phyloP scores from a whole-genome alignment of 129 eudicot genomes.

The Centella asiatica region DNA sequence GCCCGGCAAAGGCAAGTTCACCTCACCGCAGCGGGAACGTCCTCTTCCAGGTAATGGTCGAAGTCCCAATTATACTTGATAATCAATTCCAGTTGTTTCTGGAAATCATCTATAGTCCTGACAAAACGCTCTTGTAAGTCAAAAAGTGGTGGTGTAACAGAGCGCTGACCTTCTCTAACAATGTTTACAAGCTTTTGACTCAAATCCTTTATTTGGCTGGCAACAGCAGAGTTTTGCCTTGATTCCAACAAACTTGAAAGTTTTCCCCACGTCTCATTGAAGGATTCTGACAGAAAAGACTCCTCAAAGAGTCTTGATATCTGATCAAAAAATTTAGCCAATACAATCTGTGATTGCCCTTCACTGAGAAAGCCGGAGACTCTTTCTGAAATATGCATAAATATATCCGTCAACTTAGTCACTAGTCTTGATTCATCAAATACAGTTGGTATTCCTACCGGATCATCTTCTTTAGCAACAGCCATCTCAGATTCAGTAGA shows the following conservation, averaged over 20 bases:
- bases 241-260: constrained; percentile 54
- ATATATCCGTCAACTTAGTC: constrained; percentile 52
- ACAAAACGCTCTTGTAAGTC: constrained; percentile 70
- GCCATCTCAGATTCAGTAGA: constrained; percentile 20
- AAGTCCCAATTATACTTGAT: constrained; percentile 94
- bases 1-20: constrained; percentile 46
- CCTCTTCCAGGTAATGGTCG: constrained; percentile 91
- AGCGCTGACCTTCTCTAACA: constrained; percentile 75
- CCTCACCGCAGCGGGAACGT: constrained; percentile 99
- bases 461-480: constrained; percentile 30
- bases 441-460: constrained; percentile 33
- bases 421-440: constrained; percentile 73
- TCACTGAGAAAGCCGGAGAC: constrained; percentile 92
- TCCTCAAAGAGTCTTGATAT: constrained; percentile 52
- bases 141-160: constrained; percentile 71
- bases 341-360: constrained; percentile 58
- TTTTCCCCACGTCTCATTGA: constrained; percentile 54
- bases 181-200: constrained; percentile 66
- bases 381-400: constrained; percentile 55
- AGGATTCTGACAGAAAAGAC: constrained; percentile 56
- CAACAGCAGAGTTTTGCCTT: constrained; percentile 55
- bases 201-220: constrained; percentile 57
- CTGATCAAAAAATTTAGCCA: constrained; percentile 72
- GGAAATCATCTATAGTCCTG: constrained; percentile 76
- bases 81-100: constrained; percentile 78